Conservation (phyloP, 805 yeast genomes). For the Lipomyces spencermartinsiae region DNA sequence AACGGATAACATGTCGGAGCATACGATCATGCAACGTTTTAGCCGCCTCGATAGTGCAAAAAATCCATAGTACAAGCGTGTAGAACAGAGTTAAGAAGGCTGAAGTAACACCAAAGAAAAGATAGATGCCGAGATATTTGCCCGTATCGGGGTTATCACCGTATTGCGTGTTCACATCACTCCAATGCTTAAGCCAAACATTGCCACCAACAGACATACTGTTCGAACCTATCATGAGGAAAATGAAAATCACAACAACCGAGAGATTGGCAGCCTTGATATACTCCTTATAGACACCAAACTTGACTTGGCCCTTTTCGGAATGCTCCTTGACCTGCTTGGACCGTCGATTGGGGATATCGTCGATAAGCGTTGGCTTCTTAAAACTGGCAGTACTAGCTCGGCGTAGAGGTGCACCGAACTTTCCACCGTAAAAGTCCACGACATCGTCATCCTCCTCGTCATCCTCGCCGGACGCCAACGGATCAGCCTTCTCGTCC, state of each 20-base stretch:
- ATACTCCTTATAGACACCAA: constrained; percentile 81
- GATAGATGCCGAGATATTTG: constrained; percentile 76
- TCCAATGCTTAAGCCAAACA: constrained; percentile 97
- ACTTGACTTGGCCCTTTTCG: constrained; percentile 92
- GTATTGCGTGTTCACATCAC: constrained; percentile 75
- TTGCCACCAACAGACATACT: constrained; percentile 54
- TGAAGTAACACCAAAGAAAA: constrained; percentile 71
- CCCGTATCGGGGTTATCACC: constrained; percentile 75
- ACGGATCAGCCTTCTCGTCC: constrained; percentile 18
- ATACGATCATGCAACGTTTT: constrained; percentile 70
- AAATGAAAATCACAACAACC: constrained; percentile 64
- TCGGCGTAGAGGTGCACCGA: constrained; percentile 52
- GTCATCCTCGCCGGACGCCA: constrained; percentile 22
- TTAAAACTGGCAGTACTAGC: constrained; percentile 71
- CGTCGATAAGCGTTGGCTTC: constrained; percentile 40
- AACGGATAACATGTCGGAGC: constrained; percentile 75
- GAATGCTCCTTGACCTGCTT: constrained; percentile 65
- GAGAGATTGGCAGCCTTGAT: constrained; percentile 84
- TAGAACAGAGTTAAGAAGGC: constrained; percentile 67
- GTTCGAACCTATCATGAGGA: constrained; percentile 50
- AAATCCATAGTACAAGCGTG: constrained; percentile 74
- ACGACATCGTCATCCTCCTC: constrained; percentile 28
- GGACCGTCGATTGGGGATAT: constrained; percentile 34
- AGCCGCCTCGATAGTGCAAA: constrained; percentile 76
- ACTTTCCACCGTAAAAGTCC: constrained; percentile 9